A percentile compares a stretch with the other conserved stretches of the same genome.
Evolutionary conservation across 305 asterid genomes (phyloP).

Genomic region (Fraxinus paxiana): DNA sequence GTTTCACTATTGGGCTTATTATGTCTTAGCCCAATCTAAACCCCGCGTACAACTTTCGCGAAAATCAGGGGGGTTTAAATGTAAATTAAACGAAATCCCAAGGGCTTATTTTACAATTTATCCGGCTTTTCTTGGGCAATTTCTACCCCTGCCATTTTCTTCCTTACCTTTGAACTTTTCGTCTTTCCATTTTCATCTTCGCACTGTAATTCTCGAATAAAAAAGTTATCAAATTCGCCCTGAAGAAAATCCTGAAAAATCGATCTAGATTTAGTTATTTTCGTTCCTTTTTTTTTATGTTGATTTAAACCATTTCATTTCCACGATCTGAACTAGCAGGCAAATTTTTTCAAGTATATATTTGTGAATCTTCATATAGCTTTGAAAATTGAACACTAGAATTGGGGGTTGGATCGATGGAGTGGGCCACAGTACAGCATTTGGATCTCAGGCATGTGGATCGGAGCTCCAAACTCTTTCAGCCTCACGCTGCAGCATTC

Average conservation of each 20-base stretch:
- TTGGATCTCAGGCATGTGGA: slow-evolving; percentile 95
- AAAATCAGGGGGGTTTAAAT: neutral
- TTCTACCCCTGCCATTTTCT: neutral
- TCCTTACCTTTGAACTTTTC: neutral
- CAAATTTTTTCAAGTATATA: neutral
- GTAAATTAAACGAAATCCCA: neutral
- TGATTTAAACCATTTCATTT: neutral
- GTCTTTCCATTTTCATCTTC: neutral
- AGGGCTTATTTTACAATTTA: neutral
- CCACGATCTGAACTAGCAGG: slow-evolving; percentile 1
- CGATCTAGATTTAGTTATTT: neutral
- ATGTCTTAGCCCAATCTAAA: neutral
- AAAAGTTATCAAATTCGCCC: neutral
- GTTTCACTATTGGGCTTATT: neutral
- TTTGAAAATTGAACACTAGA: slow-evolving; percentile 11
- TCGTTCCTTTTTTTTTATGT: neutral
- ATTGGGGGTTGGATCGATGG: slow-evolving; percentile 43
- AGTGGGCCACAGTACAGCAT: slow-evolving; percentile 97
- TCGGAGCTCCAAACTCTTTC: slow-evolving; percentile 88
- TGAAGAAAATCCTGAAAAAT: neutral
- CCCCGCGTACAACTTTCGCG: neutral
- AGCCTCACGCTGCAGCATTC: slow-evolving; percentile 96
- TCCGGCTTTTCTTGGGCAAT: neutral
- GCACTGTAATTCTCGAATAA: neutral
- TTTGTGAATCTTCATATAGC: slow-evolving; percentile 18